Percentiles rank a stretch among this genome's conserved stretches.
These are phyloP conservation scores for Rhamnella rubrinervis DNA, from an alignment of 331 rosid genomes.

Conservation along the genomic window DNA sequence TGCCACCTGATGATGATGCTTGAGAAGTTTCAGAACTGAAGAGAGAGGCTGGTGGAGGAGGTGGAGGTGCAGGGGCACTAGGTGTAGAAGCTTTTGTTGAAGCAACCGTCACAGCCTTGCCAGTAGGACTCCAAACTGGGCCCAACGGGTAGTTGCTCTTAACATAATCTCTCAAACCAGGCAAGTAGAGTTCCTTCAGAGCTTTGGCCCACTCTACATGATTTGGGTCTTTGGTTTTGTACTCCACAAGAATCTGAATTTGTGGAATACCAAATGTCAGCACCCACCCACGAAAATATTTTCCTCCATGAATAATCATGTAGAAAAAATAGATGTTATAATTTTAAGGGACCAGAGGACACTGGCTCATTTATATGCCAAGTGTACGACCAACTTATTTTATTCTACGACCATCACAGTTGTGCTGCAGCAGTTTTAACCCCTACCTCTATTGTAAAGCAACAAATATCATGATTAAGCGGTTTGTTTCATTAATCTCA, in stretches of 20 bases:
- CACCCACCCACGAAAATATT: slow-evolving; percentile 2
- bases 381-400: not conserved
- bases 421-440: not conserved
- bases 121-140: slow-evolving; percentile 80
- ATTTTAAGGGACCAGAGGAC: not conserved
- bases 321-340: not conserved
- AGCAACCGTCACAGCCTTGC: slow-evolving; percentile 54
- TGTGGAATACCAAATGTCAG: slow-evolving; percentile 24
- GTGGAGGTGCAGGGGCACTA: slow-evolving; percentile 78
- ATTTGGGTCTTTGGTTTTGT: slow-evolving; percentile 80
- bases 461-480: not conserved
- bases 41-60: slow-evolving; percentile 84
- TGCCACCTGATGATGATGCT: slow-evolving; percentile 85
- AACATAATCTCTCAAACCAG: slow-evolving; percentile 91
- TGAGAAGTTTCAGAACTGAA: slow-evolving; percentile 70
- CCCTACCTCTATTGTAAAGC: not conserved
- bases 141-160: slow-evolving; percentile 84
- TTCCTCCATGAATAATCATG: slow-evolving; percentile 7
- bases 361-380: not conserved
- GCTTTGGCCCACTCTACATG: slow-evolving; percentile 98
- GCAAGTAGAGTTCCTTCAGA: slow-evolving; percentile 83
- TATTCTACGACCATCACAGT: not conserved
- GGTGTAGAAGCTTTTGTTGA: slow-evolving; percentile 59
- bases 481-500: not conserved
- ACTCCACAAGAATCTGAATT: slow-evolving; percentile 81